Conservation (phyloP, 2,329 filamentous ascomycete species). For the Dothistroma septosporum region DNA sequence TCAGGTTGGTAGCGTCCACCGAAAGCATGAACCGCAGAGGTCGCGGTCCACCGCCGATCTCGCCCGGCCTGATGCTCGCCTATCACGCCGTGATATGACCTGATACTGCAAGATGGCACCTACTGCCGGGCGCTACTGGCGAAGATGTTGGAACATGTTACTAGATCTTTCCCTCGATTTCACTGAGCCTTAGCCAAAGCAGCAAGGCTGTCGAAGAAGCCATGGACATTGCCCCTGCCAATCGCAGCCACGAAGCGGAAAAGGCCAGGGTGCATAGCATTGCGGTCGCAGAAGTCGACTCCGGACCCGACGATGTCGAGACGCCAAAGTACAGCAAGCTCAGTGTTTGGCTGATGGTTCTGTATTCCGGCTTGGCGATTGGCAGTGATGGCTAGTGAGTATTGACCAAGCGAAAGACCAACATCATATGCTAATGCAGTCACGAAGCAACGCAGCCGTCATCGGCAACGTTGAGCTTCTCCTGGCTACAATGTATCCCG, state of each 20-base stretch:
- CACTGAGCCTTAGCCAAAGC: not conserved
- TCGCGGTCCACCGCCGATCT: not conserved
- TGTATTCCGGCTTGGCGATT: conserved; percentile 36
- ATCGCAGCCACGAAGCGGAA: not conserved
- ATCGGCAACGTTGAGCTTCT: conserved; percentile 35
- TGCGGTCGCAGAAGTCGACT: not conserved
- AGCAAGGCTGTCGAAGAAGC: not conserved
- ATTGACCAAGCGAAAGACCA: not conserved
- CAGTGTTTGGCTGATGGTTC: conserved; percentile 34
- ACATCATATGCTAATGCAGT: not conserved
- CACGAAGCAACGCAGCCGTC: conserved; percentile 30
- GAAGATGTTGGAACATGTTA: too few species aligned
- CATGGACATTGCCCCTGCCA: not conserved
- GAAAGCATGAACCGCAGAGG: too few species aligned
- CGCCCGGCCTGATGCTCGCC: conserved; percentile 3
- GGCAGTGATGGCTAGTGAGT: conserved; percentile 34
- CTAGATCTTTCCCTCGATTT: not conserved
- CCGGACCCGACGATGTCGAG: conserved; percentile 2
- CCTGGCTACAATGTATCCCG: conserved; percentile 33
- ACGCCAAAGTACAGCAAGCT: conserved; percentile 22
- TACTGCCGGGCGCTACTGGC: too few species aligned
- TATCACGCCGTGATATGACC: conserved; percentile 2
- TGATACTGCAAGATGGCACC: not conserved
- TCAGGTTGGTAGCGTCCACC: too few species aligned
- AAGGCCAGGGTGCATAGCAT: not conserved